A percentile compares a stretch with the other conserved stretches of the same genome.
phyloP scores from a whole-genome alignment of 202 grass and related monocot species.

The Musa balbisiana region DNA sequence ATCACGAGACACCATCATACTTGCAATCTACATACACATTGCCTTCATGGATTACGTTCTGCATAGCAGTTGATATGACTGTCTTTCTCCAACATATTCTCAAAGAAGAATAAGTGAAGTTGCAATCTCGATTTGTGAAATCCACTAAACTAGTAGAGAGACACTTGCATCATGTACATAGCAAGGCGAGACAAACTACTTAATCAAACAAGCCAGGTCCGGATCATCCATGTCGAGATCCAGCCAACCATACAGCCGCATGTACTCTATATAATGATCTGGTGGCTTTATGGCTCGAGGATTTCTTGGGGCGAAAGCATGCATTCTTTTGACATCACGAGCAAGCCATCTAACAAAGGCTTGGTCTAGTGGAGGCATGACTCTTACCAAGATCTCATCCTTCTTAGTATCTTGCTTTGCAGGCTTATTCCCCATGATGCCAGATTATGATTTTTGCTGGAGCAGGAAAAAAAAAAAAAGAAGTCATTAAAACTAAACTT shows the following conservation, averaged over 20 bases:
- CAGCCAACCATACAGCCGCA: constrained; percentile 6
- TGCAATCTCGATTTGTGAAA: background rate
- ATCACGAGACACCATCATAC: background rate
- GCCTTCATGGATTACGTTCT: background rate
- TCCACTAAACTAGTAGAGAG: background rate
- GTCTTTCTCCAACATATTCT: background rate
- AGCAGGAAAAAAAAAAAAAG: background rate
- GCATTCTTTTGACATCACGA: background rate
- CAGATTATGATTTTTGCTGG: constrained; percentile 3
- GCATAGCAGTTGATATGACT: background rate
- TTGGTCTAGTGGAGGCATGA: constrained; percentile 22
- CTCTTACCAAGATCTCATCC: constrained; percentile 21
- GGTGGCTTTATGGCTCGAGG: constrained; percentile 24
- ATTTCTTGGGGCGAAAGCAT: constrained; percentile 20
- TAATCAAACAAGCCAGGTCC: constrained; percentile 23
- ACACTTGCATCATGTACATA: background rate
- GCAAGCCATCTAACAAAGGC: constrained; percentile 21
- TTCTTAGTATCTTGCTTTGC: background rate
- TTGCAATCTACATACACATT: background rate
- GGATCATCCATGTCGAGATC: constrained; percentile 30
- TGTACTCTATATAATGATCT: constrained; percentile 15
- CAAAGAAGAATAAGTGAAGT: background rate
- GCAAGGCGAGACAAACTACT: constrained; percentile 1
- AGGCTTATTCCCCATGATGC: constrained; percentile 20
- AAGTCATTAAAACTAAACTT: too few relatives aligned